Evolutionary conservation across 176 grass and related monocot genomes (phyloP).

Genomic region (Tuctoria greenei): DNA sequence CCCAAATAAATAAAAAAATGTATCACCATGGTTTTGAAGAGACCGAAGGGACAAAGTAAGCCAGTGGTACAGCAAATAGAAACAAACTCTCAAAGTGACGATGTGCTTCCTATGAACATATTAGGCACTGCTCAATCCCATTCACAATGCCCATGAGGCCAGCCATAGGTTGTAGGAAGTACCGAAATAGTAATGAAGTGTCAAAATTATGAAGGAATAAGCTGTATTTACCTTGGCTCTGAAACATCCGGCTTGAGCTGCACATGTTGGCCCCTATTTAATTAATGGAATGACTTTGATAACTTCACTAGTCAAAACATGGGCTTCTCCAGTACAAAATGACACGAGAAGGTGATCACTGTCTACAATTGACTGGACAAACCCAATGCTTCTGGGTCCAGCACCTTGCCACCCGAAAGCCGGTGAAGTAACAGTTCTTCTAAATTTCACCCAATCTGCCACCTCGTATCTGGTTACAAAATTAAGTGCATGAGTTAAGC

Average conservation of each 20-base stretch:
- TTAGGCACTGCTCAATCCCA: no score
- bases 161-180: constrained; percentile 1
- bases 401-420: constrained; percentile 93
- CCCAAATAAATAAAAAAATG: constrained; percentile 20
- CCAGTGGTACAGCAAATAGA: constrained; percentile 7
- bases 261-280: constrained; percentile 97
- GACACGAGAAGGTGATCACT: constrained; percentile 76
- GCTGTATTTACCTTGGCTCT: constrained; percentile 74
- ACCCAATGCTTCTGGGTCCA: constrained; percentile 84
- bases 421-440: constrained; percentile 68
- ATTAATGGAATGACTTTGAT: constrained; percentile 97
- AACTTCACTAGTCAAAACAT: constrained; percentile 83
- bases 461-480: constrained; percentile 74
- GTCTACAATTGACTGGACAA: constrained; percentile 81
- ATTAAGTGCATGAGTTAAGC: constrained; percentile 25
- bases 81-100: neutral
- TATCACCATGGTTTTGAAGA: neutral
- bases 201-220: constrained; percentile 9
- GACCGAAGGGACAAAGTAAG: neutral
- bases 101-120: neutral
- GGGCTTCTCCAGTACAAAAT: constrained; percentile 96
- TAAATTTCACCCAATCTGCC: constrained; percentile 97
- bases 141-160: no score
- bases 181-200: no score
- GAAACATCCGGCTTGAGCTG: constrained; percentile 82